phyloP scores from a whole-genome alignment of 495 filamentous ascomycete species.

The Entonaema liquescens region DNA sequence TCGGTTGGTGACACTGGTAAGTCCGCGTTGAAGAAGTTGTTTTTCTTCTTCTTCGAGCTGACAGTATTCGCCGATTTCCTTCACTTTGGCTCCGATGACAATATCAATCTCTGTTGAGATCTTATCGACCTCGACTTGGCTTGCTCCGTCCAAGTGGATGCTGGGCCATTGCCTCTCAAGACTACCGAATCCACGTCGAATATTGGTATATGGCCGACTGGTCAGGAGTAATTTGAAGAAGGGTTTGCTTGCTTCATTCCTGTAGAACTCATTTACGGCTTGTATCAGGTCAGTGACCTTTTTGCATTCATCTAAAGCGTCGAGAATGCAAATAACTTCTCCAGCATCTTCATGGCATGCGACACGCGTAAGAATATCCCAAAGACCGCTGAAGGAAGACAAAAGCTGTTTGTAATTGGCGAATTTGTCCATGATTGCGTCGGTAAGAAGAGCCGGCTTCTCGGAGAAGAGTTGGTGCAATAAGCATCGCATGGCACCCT shows the following conservation, averaged over 20 bases:
- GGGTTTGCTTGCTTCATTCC: neutral
- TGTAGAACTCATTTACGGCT: slow-evolving; percentile 28
- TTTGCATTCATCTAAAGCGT: slow-evolving; percentile 57
- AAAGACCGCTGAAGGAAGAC: slow-evolving; percentile 51
- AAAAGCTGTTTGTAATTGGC: slow-evolving; percentile 35
- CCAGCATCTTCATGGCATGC: slow-evolving; percentile 49
- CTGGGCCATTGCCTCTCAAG: slow-evolving; percentile 38
- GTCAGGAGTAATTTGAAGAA: slow-evolving; percentile 60
- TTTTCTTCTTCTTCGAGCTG: slow-evolving; percentile 28
- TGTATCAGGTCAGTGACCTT: slow-evolving; percentile 13
- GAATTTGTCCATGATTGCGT: slow-evolving; percentile 43
- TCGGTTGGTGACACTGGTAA: slow-evolving; percentile 43
- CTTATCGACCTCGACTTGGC: slow-evolving; percentile 41
- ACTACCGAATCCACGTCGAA: slow-evolving; percentile 46
- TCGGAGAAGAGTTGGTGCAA: slow-evolving; percentile 58
- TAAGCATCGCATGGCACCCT: slow-evolving; percentile 54
- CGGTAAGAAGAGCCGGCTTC: slow-evolving; percentile 43
- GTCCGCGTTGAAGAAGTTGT: slow-evolving; percentile 34
- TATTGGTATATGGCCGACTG: slow-evolving; percentile 56
- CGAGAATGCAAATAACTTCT: slow-evolving; percentile 60
- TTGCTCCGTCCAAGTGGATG: slow-evolving; percentile 53
- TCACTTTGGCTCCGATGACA: slow-evolving; percentile 48
- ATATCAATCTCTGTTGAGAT: slow-evolving; percentile 57
- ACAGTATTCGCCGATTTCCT: slow-evolving; percentile 36
- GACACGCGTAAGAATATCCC: slow-evolving; percentile 50